Percentiles rank a stretch among this genome's conserved stretches.
phyloP scores from a whole-genome alignment of 768 basidiomycete genomes.

The Crassisporium funariophilum region DNA sequence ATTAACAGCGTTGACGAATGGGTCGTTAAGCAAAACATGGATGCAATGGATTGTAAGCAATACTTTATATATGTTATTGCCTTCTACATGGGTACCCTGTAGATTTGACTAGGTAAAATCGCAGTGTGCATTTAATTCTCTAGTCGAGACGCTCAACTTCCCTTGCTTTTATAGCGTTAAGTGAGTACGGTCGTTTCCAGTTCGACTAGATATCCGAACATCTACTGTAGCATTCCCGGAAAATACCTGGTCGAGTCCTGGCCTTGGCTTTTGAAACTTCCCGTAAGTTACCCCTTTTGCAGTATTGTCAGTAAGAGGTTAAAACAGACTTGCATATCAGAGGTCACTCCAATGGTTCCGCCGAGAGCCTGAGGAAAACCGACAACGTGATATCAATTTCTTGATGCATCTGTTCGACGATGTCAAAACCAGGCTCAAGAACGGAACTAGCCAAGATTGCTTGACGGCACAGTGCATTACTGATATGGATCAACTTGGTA shows the following conservation, averaged over 20 bases:
- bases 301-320: no score
- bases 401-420: conserved; percentile 42
- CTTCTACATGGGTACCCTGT: no score
- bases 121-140: no score
- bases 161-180: conserved; percentile 30
- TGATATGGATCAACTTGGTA: conserved; percentile 37
- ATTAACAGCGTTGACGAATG: conserved; percentile 48
- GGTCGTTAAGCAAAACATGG: conserved; percentile 49
- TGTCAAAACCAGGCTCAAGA: conserved; percentile 42
- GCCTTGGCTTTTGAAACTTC: conserved; percentile 49
- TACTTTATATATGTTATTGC: not conserved
- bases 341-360: conserved; percentile 46
- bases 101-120: no score
- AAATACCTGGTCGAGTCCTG: conserved; percentile 51
- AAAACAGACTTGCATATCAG: no score
- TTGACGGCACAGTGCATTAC: conserved; percentile 40
- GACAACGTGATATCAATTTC: conserved; percentile 38
- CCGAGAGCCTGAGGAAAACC: conserved; percentile 38
- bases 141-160: no score
- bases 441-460: conserved; percentile 41
- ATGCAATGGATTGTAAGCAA: conserved; percentile 42
- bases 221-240: conserved; percentile 41
- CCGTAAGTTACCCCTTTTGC: conserved; percentile 29
- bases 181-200: conserved; percentile 18
- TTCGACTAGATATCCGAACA: not conserved